Base-by-base conservation (phyloP, 768 basidiomycete genomes). In the Termitomyces sp. region DNA sequence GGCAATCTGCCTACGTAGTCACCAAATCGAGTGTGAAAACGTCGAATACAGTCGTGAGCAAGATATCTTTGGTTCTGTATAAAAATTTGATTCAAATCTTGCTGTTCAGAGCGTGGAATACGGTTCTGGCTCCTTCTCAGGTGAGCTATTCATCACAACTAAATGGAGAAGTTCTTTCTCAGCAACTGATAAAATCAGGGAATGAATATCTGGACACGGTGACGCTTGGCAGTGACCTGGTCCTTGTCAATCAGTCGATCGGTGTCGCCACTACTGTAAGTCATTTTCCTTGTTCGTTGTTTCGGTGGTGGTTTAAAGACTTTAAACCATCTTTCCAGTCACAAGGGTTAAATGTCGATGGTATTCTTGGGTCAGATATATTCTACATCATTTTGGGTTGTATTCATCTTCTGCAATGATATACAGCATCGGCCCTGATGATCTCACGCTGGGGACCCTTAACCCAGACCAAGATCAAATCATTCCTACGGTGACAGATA, bases 61-160 rank as follows among this genome's bases (percentile, higher is more conserved):
- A n/a, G 50, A 6, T 49, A 10, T 26, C 68, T 43, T 6, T 54
- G 32, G 24, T 44, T 13, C 46, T 36, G 33, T 32, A 53, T 12
- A 35, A 26, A 28, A 45, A 26, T n/a, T 16, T 20, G n/a, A 55
- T 6, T 26, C 16, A 24, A 2, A 14, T 22, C 28, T 30, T 42
- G 49, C 44, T 18, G 45, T 40, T 47, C 20, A 83, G 83, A 66
- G 74, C n/a, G 82, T 85, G 38, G 63, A 67, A 16, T 88, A 88
- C 59, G 86, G 86, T 52, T 81, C 80, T 38, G 86, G 84, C 12
- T 77, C 71, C 6, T 85, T 87, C 72, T 77, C 76, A 47, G 85
- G 85, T 56, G 8, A 20, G 38, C 16, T 9, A 10, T 24, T 77
- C 52, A 33, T 66, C 56, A 52, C 40, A 13, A 10, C 6, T 10